Percentiles rank a stretch among this genome's conserved stretches.
Conservation (phyloP, 2,329 filamentous ascomycete genomes). For the Claviceps monticola region DNA sequence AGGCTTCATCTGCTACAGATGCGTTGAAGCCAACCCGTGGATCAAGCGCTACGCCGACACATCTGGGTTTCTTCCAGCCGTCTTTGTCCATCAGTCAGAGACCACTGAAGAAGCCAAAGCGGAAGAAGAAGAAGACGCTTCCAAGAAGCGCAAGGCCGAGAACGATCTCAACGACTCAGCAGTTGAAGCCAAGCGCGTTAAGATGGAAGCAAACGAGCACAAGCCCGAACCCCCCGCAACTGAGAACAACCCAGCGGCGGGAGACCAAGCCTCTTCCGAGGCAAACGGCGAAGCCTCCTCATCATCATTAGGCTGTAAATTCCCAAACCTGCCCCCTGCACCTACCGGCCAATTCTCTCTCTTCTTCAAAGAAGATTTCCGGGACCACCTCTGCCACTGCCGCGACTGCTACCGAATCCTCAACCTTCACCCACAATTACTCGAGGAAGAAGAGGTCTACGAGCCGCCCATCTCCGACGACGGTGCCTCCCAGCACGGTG, state of each 20-base stretch:
- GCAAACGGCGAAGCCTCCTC: slow-evolving; percentile 6
- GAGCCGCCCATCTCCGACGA: slow-evolving; percentile 72
- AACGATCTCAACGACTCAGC: slow-evolving; percentile 28
- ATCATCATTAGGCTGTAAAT: slow-evolving; percentile 37
- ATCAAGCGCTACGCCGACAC: slow-evolving; percentile 77
- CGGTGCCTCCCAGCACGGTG: slow-evolving; percentile 36
- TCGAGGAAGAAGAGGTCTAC: slow-evolving; percentile 90
- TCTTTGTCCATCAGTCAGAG: slow-evolving; percentile 33
- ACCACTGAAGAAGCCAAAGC: neutral
- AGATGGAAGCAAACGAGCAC: slow-evolving; percentile 23
- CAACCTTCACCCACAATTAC: slow-evolving; percentile 59
- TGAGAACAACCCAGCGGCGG: neutral
- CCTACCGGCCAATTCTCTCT: slow-evolving; percentile 57
- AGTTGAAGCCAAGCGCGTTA: slow-evolving; percentile 36
- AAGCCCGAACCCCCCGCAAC: neutral
- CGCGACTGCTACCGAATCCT: slow-evolving; percentile 64
- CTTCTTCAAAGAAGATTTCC: slow-evolving; percentile 69
- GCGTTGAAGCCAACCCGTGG: slow-evolving; percentile 78
- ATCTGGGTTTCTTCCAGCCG: slow-evolving; percentile 62
- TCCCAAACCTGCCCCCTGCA: slow-evolving; percentile 40
- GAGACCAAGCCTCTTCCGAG: neutral
- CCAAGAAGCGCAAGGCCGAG: slow-evolving; percentile 55
- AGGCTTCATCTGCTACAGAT: slow-evolving; percentile 87
- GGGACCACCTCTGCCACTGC: slow-evolving; percentile 72
- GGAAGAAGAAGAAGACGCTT: slow-evolving; percentile 7